Conservation (phyloP, 331 rosid genomes). For the Pyracantha coccinea region DNA sequence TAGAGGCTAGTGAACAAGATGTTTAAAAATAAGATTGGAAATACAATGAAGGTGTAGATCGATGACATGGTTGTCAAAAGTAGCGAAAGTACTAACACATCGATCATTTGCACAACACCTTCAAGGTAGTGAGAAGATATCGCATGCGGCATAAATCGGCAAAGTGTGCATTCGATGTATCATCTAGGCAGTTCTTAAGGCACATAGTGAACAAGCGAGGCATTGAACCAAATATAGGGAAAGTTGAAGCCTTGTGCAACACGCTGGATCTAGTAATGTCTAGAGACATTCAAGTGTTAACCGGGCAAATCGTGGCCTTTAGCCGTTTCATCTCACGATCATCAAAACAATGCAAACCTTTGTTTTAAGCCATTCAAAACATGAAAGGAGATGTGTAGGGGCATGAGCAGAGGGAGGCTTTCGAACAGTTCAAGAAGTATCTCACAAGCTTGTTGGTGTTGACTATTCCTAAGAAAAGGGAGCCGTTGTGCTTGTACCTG, state of each 20-base stretch:
- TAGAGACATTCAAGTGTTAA: too few relatives aligned
- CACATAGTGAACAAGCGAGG: neutral
- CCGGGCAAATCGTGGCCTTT: neutral
- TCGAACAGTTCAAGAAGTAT: too few relatives aligned
- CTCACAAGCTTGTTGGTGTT: neutral
- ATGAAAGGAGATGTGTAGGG: neutral
- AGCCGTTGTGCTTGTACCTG: neutral
- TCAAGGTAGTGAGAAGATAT: neutral
- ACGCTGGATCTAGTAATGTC: too few relatives aligned
- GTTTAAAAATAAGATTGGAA: too few relatives aligned
- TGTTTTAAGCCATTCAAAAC: neutral
- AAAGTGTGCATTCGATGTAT: neutral
- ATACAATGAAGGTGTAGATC: neutral
- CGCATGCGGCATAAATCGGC: neutral
- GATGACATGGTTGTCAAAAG: neutral
- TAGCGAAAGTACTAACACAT: neutral
- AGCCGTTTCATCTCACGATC: neutral
- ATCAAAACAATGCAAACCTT: neutral
- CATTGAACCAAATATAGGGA: neutral
- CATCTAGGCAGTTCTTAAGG: neutral
- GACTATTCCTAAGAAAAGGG: neutral
- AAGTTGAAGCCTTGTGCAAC: too few relatives aligned
- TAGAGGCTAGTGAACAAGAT: too few relatives aligned
- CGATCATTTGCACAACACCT: rapidly evolving
- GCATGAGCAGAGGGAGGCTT: neutral